Evolutionary conservation across 768 basidiomycete genomes (phyloP), one percentile per base, ranked within the genome.

Genomic region (Cystobasidium onofrii): DNA sequence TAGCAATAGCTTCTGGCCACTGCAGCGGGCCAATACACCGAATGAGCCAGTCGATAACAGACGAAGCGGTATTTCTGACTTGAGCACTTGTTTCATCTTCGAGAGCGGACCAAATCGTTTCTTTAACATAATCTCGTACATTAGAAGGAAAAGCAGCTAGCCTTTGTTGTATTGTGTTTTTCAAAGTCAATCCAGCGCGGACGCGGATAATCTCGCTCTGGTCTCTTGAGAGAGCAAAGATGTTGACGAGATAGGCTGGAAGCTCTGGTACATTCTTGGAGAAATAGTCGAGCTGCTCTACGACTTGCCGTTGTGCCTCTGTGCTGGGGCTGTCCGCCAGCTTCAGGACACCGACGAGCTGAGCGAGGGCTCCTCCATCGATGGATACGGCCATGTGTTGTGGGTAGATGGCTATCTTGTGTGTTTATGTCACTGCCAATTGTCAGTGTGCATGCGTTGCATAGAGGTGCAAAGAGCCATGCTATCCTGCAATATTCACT

Each of bases 161-260:
- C 80, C 93, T 88, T 76, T 89, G 85, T 73, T 88, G 86, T 54
- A 91, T 86, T 79, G 92, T 93, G 82, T 99, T 98, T 87, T 99
- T 99, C 82, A 99, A 87, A 27, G 97, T 85, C 78, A 97, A 91
- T 52, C 95, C 95, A 29, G 95, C 94, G 83, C 97, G 94, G 74
- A 91, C 90, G 65, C 95, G 88, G 81, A 95, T 92, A 63, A 90
- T 89, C 80, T 92, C 92, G 80, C 93, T 89, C 83, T 97, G 92
- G 74, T 86, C 84, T 1, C 88, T 85, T 84, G 90, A 83, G 55
- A 85, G 84, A 73, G 89, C 88, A 76, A 98, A 87, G 83, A 97
- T 93, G 81, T 94, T 91, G 25, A 90, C 90, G 76, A 99, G 88
- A 86, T 99, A 98, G 1, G 50, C 69, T 10, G 69, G 69, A 18